Conservation (phyloP, 495 filamentous ascomycete genomes). For the Penicillium fimorum region DNA sequence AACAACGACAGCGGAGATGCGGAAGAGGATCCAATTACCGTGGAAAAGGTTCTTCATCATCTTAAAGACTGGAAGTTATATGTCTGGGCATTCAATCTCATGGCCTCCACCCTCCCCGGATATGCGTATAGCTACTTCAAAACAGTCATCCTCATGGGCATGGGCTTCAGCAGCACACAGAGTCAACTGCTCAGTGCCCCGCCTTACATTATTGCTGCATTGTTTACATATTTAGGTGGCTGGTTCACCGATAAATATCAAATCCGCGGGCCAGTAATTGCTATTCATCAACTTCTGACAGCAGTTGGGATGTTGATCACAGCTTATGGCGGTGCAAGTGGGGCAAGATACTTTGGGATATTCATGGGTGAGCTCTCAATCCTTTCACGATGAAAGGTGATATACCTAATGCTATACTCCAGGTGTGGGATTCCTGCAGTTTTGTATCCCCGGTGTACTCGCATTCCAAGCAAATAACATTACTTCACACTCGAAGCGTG, state of each 20-base stretch:
- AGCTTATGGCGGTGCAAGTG: not conserved
- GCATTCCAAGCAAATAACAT: slow-evolving; percentile 4
- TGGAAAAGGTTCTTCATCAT: not conserved
- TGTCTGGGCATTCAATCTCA: slow-evolving; percentile 6
- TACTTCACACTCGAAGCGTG: slow-evolving; percentile 2
- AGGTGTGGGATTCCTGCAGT: slow-evolving; percentile 4
- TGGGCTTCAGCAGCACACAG: not conserved
- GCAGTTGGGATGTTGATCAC: slow-evolving; percentile 3
- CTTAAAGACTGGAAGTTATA: slow-evolving; percentile 4
- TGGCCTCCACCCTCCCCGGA: slow-evolving; percentile 4
- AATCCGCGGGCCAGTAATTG: slow-evolving; percentile 3
- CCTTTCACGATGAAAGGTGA: not conserved
- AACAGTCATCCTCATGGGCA: slow-evolving; percentile 2
- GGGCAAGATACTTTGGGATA: not conserved
- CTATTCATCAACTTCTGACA: slow-evolving; percentile 1
- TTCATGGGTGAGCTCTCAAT: not conserved
- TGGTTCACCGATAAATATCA: slow-evolving; percentile 5
- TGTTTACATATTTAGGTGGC: not conserved
- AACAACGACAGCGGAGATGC: slow-evolving; percentile 3
- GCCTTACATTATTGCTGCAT: slow-evolving; percentile 1
- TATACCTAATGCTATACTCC: not conserved
- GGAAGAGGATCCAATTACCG: not conserved
- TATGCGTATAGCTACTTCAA: slow-evolving; percentile 6
- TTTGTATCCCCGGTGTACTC: slow-evolving; percentile 1
- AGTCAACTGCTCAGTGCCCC: slow-evolving; percentile 4